Evolutionary conservation across 2,329 filamentous ascomycete species (phyloP).

Genomic region (Malbranchea zuffiana): DNA sequence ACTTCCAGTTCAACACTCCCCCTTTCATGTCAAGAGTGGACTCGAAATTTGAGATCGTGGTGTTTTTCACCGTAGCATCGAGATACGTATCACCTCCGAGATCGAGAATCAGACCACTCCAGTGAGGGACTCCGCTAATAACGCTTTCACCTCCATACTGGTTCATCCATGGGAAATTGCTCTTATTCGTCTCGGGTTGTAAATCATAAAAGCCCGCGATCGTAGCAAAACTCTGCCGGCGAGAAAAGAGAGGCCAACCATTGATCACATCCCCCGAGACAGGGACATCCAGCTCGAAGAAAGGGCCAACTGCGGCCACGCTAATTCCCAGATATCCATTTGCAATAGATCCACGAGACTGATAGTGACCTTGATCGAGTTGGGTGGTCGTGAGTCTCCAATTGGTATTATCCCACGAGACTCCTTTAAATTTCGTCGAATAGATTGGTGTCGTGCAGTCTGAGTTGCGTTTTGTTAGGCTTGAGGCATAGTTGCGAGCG

Average conservation of each 20-base stretch:
- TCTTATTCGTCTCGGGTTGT: slow-evolving; percentile 47
- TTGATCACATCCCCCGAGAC: slow-evolving; percentile 45
- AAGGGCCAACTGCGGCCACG: slow-evolving; percentile 51
- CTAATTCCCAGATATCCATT: slow-evolving; percentile 58
- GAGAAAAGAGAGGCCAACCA: slow-evolving; percentile 57
- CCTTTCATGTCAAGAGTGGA: slow-evolving; percentile 52
- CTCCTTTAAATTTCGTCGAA: slow-evolving; percentile 40
- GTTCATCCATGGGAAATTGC: slow-evolving; percentile 57
- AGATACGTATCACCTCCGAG: slow-evolving; percentile 45
- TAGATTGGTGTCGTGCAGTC: slow-evolving; percentile 24
- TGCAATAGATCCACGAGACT: slow-evolving; percentile 49
- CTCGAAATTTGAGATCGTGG: slow-evolving; percentile 49
- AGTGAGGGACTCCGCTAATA: slow-evolving; percentile 61
- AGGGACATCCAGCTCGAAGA: slow-evolving; percentile 48
- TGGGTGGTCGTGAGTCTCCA: slow-evolving; percentile 46
- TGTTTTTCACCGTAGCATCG: slow-evolving; percentile 49
- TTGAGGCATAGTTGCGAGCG: slow-evolving; percentile 6
- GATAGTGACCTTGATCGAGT: slow-evolving; percentile 48
- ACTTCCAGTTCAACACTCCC: slow-evolving; percentile 54
- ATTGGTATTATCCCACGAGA: slow-evolving; percentile 49
- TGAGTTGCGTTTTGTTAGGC: slow-evolving; percentile 3
- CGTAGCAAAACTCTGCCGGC: slow-evolving; percentile 55
- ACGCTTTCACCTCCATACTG: slow-evolving; percentile 61
- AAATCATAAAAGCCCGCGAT: slow-evolving; percentile 57
- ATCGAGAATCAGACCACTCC: slow-evolving; percentile 50